These are phyloP conservation scores for Salix dunnii DNA, from an alignment of 345 rosid species.

Conservation along the genomic window DNA sequence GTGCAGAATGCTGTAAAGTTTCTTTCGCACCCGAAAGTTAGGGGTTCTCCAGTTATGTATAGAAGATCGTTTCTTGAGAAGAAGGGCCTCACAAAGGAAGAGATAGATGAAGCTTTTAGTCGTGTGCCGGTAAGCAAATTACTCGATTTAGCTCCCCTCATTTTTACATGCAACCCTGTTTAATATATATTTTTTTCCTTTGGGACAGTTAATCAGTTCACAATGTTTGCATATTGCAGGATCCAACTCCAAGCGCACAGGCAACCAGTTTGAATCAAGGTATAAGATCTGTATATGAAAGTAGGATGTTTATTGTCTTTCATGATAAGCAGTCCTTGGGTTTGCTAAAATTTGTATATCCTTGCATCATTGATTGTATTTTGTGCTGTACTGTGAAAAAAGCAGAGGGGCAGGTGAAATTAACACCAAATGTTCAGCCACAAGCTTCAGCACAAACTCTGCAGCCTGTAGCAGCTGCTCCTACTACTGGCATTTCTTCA, in stretches of 20 bases:
- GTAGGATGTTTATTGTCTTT: not conserved
- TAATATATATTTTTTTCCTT: not conserved
- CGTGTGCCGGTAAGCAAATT: constrained; percentile 76
- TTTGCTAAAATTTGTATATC: constrained; percentile 2
- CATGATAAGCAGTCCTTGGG: constrained; percentile 1
- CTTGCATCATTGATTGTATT: constrained; percentile 20
- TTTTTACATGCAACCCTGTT: not conserved
- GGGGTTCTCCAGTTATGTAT: constrained; percentile 83
- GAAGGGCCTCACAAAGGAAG: constrained; percentile 95
- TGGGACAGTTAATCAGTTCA: constrained; percentile 5
- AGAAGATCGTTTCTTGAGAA: constrained; percentile 92
- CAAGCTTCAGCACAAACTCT: constrained; percentile 48
- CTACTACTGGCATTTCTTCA: constrained; percentile 39
- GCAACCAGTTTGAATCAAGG: constrained; percentile 53
- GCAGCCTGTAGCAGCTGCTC: constrained; percentile 55
- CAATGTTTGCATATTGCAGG: constrained; percentile 43
- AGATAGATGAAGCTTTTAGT: constrained; percentile 91
- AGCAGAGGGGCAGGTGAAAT: constrained; percentile 50
- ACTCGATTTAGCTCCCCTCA: not conserved
- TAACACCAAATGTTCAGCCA: constrained; percentile 53
- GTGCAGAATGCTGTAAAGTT: constrained; percentile 91
- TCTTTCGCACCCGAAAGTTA: constrained; percentile 91
- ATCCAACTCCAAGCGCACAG: constrained; percentile 72
- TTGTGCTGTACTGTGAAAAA: constrained; percentile 7
- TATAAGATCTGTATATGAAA: constrained; percentile 22